phyloP scores from a whole-genome alignment of 192 early-diverging fungal genomes.

The Dissophora globulifera region DNA sequence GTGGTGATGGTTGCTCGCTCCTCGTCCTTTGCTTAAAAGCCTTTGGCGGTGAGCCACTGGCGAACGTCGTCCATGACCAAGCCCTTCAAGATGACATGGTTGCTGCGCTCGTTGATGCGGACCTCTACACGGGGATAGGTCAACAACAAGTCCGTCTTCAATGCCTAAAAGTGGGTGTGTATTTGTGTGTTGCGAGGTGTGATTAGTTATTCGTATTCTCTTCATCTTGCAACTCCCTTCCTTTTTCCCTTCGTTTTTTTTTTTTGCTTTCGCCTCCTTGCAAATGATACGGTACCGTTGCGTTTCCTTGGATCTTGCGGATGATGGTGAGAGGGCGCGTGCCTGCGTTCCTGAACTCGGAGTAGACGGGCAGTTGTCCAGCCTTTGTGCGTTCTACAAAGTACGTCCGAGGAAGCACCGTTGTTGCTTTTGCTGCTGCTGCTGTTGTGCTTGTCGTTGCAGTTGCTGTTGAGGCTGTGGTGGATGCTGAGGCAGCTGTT shows the following conservation, averaged over 20 bases:
- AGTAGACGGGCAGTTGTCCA: slow-evolving; percentile 75
- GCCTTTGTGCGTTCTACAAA: slow-evolving; percentile 71
- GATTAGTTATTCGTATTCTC: background rate
- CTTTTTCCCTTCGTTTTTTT: background rate
- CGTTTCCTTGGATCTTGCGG: slow-evolving; percentile 77
- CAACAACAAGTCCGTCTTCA: slow-evolving; percentile 33
- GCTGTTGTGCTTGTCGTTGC: background rate
- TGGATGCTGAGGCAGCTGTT: background rate
- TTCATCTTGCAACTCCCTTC: too few relatives aligned
- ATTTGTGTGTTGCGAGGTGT: background rate
- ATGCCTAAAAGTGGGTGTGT: slow-evolving; percentile 8
- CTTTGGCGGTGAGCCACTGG: slow-evolving; percentile 55
- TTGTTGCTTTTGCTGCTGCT: slow-evolving; percentile 2
- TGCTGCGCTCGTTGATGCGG: slow-evolving; percentile 44
- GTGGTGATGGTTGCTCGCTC: too few relatives aligned
- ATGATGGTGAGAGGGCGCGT: slow-evolving; percentile 72
- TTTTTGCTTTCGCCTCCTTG: background rate
- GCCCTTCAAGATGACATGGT: slow-evolving; percentile 56
- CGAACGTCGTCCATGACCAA: slow-evolving; percentile 42
- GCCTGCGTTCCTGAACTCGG: slow-evolving; percentile 72
- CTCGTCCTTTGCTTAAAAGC: slow-evolving; percentile 46
- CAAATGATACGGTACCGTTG: too few relatives aligned
- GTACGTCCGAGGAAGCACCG: slow-evolving; percentile 59
- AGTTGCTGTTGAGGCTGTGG: background rate
- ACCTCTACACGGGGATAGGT: slow-evolving; percentile 41